A percentile compares a stretch with the other conserved stretches of the same genome.
Evolutionary conservation across 75 land plant genomes (phyloP).

Genomic region (Cupressus sempervirens): DNA sequence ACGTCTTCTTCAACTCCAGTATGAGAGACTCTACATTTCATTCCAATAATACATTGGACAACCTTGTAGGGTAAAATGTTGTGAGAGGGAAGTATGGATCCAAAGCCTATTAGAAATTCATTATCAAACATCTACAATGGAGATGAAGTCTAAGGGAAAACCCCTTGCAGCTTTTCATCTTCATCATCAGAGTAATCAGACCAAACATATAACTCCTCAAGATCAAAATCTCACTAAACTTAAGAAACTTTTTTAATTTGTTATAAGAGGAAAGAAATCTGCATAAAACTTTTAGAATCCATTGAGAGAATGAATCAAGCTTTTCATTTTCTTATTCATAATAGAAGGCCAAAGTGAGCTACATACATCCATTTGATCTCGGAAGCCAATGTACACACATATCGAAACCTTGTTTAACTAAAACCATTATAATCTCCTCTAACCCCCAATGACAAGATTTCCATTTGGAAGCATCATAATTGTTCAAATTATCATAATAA

Average conservation of each 20-base stretch:
- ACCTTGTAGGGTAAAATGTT: constrained; percentile 38
- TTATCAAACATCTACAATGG: constrained; percentile 67
- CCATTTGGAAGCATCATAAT: too few species aligned
- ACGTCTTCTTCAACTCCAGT: constrained; percentile 13
- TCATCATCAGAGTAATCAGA: constrained; percentile 49
- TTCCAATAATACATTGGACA: constrained; percentile 46
- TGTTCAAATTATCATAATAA: too few species aligned
- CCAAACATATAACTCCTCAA: constrained; percentile 27
- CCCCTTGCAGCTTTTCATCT: constrained; percentile 30
- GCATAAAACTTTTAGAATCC: constrained; percentile 55
- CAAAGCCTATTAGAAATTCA: constrained; percentile 49
- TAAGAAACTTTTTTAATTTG: constrained; percentile 16
- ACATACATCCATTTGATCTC: constrained; percentile 57
- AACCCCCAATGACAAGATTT: too few species aligned
- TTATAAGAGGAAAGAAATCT: constrained; percentile 25
- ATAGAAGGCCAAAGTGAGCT: constrained; percentile 73
- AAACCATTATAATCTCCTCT: too few species aligned
- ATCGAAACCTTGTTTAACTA: too few species aligned
- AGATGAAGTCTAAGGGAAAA: constrained; percentile 63
- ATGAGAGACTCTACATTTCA: constrained; percentile 38
- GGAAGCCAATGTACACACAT: too few species aligned
- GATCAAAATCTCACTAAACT: constrained; percentile 16
- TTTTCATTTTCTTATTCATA: constrained; percentile 39
- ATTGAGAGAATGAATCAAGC: constrained; percentile 48
- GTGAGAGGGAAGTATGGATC: constrained; percentile 58